Conservation (phyloP, 495 filamentous ascomycete genomes). For the Daldinia decipiens region DNA sequence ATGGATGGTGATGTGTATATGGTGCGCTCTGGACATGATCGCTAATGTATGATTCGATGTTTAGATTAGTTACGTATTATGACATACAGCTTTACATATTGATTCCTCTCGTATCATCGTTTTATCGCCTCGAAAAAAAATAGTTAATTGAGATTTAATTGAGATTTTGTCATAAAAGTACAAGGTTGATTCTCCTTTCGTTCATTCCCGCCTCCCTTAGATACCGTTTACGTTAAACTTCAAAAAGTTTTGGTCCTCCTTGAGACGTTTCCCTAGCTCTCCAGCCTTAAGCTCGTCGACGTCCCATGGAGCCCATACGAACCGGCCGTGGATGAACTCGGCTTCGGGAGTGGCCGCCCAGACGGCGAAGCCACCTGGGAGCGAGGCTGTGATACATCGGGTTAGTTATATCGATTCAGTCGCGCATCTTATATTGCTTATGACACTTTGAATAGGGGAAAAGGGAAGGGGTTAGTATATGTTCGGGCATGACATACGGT, state of each 20-base stretch:
- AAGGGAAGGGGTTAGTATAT: background rate
- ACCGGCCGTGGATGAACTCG: conserved; percentile 62
- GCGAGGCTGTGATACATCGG: conserved; percentile 41
- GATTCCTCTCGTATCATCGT: background rate
- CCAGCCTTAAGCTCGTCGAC: conserved; percentile 59
- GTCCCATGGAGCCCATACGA: conserved; percentile 64
- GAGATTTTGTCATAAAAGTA: background rate
- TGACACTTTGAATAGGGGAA: background rate
- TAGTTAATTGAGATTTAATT: background rate
- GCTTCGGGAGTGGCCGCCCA: conserved; percentile 62
- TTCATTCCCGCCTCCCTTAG: background rate
- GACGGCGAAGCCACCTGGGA: conserved; percentile 60
- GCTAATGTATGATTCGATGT: conserved; percentile 3
- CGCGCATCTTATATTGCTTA: background rate
- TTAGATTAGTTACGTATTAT: conserved; percentile 8
- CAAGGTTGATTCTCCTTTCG: background rate
- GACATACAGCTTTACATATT: background rate
- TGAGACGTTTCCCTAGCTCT: conserved; percentile 49
- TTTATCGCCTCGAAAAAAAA: background rate
- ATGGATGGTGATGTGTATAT: conserved; percentile 65
- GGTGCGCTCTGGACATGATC: conserved; percentile 48
- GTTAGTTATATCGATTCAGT: background rate
- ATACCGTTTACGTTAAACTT: conserved; percentile 44
- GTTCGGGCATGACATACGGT: conserved; percentile 43
- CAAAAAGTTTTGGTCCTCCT: conserved; percentile 47